Base-by-base conservation (phyloP, 176 grass and related monocot genomes). In the Otatea glauca region DNA sequence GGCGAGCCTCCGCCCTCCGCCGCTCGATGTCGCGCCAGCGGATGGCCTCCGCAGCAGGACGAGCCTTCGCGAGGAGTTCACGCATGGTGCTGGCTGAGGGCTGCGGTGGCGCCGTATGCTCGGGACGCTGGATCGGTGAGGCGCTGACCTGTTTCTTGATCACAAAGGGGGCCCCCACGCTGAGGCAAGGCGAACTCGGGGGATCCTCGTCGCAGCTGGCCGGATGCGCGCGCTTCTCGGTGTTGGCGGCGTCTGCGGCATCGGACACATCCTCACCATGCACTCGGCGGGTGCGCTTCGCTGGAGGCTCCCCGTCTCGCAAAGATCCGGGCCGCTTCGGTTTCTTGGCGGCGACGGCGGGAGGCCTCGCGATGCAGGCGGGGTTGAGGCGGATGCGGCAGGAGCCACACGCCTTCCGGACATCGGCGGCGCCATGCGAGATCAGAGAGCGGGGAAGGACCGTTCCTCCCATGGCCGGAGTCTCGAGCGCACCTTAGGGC, bases 1-100 rank as follows among this genome's bases (percentile, higher is more conserved):
- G 62, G 9, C 73, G 61, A 1, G 73, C 49, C 61, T 67, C 32
- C 0, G 62, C 62, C 49, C 83, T 77, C 16, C 18, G 63, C 73
- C 37, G 35, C 61, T 84, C 35, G 49, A 85, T 85, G 47, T 77
- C 38, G 6, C 73, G 83, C 62, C 62, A 47, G 35, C 38, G 49
- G 61, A 68, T 43, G 35, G 48, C 82, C n/a, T 76, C 72, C 5
- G 47, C 23, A 9, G 48, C 71, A 2, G 71, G 34, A 11, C 34
- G 82, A 9, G 71, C 82, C 16, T 38, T 84, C 62, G 39, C 62
- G 15, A 76, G 72, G 47, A 84, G 82, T 16, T 65, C 72, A 34
- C 82, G 34, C 61, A 76, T 75, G 61, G 23, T 53, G 82, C 16
- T 44, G 9, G 25, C 82, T 9, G 44, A 63, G 59, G 59, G 37